Conservation (phyloP, 2,329 filamentous ascomycete genomes). For the Xylaria sp. region DNA sequence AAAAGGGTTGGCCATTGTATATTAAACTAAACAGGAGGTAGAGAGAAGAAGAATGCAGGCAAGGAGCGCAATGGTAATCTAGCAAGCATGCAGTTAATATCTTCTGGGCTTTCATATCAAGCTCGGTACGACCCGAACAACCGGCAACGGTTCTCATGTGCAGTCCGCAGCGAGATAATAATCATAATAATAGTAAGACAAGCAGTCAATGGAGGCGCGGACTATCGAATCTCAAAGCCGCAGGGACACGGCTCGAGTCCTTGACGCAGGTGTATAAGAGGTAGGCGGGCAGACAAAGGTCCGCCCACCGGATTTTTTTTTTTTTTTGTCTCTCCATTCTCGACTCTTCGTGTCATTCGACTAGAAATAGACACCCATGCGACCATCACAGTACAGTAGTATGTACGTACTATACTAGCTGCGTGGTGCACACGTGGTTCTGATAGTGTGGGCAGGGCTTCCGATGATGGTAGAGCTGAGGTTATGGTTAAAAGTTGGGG, state of each 20-base stretch:
- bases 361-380: conserved; percentile 29
- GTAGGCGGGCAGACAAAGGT: conserved; percentile 22
- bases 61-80: conserved; percentile 20
- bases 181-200: conserved; percentile 25
- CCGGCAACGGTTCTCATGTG: conserved; percentile 29
- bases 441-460: neutral
- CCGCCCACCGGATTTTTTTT: conserved; percentile 24
- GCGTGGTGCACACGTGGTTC: conserved; percentile 27
- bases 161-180: conserved; percentile 14
- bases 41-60: conserved; percentile 5
- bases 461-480: conserved; percentile 14
- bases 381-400: neutral
- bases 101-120: conserved; percentile 14
- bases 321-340: neutral
- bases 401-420: neutral
- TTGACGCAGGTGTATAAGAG: conserved; percentile 21
- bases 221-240: conserved; percentile 31
- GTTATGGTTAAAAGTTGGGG: conserved; percentile 34
- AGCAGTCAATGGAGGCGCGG: conserved; percentile 26
- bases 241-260: conserved; percentile 13
- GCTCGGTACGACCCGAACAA: conserved; percentile 15
- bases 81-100: conserved; percentile 28
- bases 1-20: conserved; percentile 36
- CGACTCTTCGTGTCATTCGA: conserved; percentile 15
- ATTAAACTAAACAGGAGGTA: conserved; percentile 6